Percentiles rank a stretch among this genome's conserved stretches.
Evolutionary conservation across 2,329 filamentous ascomycete species (phyloP).

Genomic region (Zymoseptoria ardabiliae): DNA sequence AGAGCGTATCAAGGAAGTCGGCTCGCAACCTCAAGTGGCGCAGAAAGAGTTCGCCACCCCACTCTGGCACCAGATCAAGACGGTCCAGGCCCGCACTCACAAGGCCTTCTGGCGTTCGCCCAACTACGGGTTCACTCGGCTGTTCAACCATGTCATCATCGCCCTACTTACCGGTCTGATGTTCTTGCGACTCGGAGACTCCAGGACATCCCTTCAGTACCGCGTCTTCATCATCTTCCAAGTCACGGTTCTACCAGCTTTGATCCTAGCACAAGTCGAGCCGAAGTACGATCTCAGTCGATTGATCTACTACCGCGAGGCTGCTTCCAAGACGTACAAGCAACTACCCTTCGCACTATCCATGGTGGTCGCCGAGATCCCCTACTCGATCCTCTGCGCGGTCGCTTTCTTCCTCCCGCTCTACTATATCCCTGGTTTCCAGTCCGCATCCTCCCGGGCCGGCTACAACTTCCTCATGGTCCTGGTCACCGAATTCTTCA

Average conservation of each 20-base stretch:
- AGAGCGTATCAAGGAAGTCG: conserved; percentile 46
- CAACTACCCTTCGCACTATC: conserved; percentile 69
- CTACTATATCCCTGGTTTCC: conserved; percentile 78
- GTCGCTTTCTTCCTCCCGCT: conserved; percentile 74
- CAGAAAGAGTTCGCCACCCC: conserved; percentile 80
- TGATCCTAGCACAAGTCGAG: conserved; percentile 79
- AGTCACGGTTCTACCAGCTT: conserved; percentile 71
- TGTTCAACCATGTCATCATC: conserved; percentile 78
- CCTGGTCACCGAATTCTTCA: conserved; percentile 75
- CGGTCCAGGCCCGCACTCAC: conserved; percentile 66
- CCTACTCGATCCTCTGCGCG: conserved; percentile 73
- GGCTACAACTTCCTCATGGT: conserved; percentile 85
- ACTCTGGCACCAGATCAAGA: conserved; percentile 66
- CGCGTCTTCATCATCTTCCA: conserved; percentile 88
- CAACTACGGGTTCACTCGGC: conserved; percentile 80
- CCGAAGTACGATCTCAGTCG: conserved; percentile 75
- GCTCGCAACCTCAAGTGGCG: conserved; percentile 36
- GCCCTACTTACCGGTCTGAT: conserved; percentile 71
- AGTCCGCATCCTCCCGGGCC: conserved; percentile 54
- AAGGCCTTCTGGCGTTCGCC: conserved; percentile 77
- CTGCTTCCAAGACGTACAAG: conserved; percentile 78
- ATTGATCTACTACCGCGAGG: conserved; percentile 78
- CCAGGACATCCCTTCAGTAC: conserved; percentile 70
- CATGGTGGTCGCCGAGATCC: conserved; percentile 76
- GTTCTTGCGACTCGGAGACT: conserved; percentile 71